These are phyloP conservation scores for Epichloe elymi DNA, from an alignment of 2,329 filamentous ascomycete genomes.

Conservation along the genomic window DNA sequence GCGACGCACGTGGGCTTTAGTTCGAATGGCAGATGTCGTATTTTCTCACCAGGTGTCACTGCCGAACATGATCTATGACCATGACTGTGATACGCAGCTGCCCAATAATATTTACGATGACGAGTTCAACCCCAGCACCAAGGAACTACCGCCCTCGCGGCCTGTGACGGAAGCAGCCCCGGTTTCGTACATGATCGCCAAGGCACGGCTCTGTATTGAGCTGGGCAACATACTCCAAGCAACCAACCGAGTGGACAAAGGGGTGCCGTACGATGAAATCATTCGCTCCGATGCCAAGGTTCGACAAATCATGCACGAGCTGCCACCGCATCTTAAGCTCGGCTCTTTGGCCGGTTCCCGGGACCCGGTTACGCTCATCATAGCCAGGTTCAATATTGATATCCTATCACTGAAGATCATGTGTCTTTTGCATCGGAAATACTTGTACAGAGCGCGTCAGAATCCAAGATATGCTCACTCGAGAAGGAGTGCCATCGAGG, in stretches of 20 bases:
- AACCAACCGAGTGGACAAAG: slow-evolving; percentile 41
- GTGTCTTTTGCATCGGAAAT: slow-evolving; percentile 80
- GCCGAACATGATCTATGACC: slow-evolving; percentile 56
- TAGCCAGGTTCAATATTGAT: slow-evolving; percentile 74
- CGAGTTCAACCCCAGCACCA: slow-evolving; percentile 59
- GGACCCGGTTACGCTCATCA: slow-evolving; percentile 73
- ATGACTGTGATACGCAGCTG: slow-evolving; percentile 62
- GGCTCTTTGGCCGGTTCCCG: slow-evolving; percentile 60
- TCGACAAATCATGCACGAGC: slow-evolving; percentile 46
- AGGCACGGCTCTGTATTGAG: slow-evolving; percentile 53
- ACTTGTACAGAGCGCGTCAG: slow-evolving; percentile 62
- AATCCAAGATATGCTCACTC: slow-evolving; percentile 77
- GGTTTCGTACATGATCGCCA: slow-evolving; percentile 66
- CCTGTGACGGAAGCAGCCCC: slow-evolving; percentile 60
- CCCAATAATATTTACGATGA: slow-evolving; percentile 73
- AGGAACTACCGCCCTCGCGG: slow-evolving; percentile 52
- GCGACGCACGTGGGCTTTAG: slow-evolving; percentile 53
- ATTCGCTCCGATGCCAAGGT: slow-evolving; percentile 48
- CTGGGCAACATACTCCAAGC: slow-evolving; percentile 64
- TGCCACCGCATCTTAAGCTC: slow-evolving; percentile 70
- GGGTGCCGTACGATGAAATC: slow-evolving; percentile 50
- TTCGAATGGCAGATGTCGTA: slow-evolving; percentile 60
- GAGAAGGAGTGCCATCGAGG: slow-evolving; percentile 70
- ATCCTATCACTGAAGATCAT: slow-evolving; percentile 81
- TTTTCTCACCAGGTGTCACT: slow-evolving; percentile 64